Evolutionary conservation across 495 filamentous ascomycete genomes (phyloP).

Genomic region (Penicillium lagena): DNA sequence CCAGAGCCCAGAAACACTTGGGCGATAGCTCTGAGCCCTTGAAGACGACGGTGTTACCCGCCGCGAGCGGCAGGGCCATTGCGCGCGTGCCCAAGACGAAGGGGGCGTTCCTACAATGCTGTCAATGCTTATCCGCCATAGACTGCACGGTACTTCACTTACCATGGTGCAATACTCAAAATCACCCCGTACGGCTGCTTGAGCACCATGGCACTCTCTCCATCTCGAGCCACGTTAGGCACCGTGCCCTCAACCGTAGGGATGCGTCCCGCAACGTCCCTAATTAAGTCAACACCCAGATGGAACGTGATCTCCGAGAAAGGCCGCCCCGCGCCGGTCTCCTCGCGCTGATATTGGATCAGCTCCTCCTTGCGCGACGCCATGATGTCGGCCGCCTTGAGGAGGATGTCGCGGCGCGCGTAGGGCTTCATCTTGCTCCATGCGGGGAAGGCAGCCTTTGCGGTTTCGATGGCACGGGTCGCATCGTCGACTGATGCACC

Average conservation of each 20-base stretch:
- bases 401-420: slow-evolving; percentile 62
- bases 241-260: slow-evolving; percentile 53
- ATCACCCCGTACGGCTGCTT: slow-evolving; percentile 80
- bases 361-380: slow-evolving; percentile 57
- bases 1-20: slow-evolving; percentile 66
- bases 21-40: slow-evolving; percentile 77
- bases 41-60: slow-evolving; percentile 70
- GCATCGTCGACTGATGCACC: slow-evolving; percentile 59
- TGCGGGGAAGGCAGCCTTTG: slow-evolving; percentile 59
- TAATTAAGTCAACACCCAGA: slow-evolving; percentile 51
- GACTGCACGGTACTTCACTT: slow-evolving; percentile 5
- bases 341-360: slow-evolving; percentile 53
- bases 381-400: slow-evolving; percentile 65
- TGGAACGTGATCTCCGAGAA: slow-evolving; percentile 60
- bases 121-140: no score
- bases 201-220: slow-evolving; percentile 59
- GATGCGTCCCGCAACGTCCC: slow-evolving; percentile 67
- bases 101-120: slow-evolving; percentile 50
- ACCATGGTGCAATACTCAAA: slow-evolving; percentile 82
- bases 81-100: slow-evolving; percentile 60
- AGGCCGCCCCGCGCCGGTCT: slow-evolving; percentile 54
- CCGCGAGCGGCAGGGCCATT: slow-evolving; percentile 69
- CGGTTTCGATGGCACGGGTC: slow-evolving; percentile 48
- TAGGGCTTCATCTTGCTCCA: slow-evolving; percentile 62
- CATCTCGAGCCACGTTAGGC: slow-evolving; percentile 48